A percentile compares a stretch with the other conserved stretches of the same genome.
These are phyloP conservation scores for Colletotrichum sp. DNA, from an alignment of 2,329 filamentous ascomycete species.

Conservation along the genomic window DNA sequence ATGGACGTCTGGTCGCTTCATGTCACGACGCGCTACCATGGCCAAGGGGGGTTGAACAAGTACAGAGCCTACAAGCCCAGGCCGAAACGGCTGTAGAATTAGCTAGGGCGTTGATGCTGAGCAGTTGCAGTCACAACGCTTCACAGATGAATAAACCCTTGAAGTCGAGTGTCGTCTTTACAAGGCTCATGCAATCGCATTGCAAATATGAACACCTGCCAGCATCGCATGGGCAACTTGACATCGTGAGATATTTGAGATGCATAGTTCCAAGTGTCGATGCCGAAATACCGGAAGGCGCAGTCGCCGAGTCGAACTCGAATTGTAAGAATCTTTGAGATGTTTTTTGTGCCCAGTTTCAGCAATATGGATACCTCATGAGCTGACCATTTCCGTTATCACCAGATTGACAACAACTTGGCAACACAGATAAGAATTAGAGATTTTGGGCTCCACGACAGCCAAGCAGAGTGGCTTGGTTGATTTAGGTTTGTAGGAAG, in stretches of 20 bases:
- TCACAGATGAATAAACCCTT: rapidly evolving
- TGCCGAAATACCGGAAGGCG: neutral
- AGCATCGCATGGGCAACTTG: neutral
- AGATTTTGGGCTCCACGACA: neutral
- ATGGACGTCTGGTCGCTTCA: neutral
- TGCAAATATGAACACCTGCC: neutral
- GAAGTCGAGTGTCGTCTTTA: neutral
- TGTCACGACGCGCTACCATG: neutral
- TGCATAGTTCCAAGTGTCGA: neutral
- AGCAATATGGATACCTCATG: neutral
- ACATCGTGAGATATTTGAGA: neutral
- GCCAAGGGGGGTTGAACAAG: neutral
- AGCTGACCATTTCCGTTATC: neutral
- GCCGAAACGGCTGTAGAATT: neutral
- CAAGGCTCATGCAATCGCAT: neutral
- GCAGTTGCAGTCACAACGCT: neutral
- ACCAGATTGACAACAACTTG: neutral
- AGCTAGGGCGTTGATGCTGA: neutral
- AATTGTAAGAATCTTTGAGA: neutral
- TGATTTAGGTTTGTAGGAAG: conserved; percentile 2
- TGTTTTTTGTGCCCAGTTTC: neutral
- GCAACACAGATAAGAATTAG: neutral
- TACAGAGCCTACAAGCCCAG: neutral
- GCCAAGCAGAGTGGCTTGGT: neutral
- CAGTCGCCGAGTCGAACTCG: neutral